Evolutionary conservation across 106 monocot genomes (phyloP), one percentile per base, ranked within the genome.

Genomic region (Iris macrosiphon): DNA sequence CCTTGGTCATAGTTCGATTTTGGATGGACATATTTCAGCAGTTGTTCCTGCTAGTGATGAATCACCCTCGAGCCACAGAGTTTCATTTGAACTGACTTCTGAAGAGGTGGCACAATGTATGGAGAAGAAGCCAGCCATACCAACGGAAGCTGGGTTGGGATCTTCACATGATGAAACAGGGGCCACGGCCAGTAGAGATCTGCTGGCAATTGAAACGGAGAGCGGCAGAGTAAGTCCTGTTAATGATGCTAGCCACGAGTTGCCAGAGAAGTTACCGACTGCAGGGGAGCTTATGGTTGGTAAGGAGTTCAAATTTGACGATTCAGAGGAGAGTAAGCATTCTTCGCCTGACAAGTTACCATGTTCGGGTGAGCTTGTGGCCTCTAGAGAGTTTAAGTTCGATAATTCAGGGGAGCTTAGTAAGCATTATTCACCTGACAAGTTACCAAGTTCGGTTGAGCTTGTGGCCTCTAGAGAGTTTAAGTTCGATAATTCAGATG

Each of bases 401-500:
- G 34, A 32, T 12, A 3, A 3, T n/a, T n/a, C n/a, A n/a, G n/a
- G n/a, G n/a, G n/a, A n/a, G n/a, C n/a, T n/a, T n/a, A n/a, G n/a
- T n/a, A n/a, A n/a, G n/a, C n/a, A n/a, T n/a, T n/a, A n/a, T n/a
- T n/a, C 67, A 46, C 81, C 75, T 28, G 78, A 70, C 42, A 78
- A 66, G 46, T 18, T 63, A 14, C 43, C 63, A 19, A 48, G 55
- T 40, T 75, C 91, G 7, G 22, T 65, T 34, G 42, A 57, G n/a
- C 71, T 69, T 33, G 54, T 30, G n/a, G 43, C 65, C 41, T 41
- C 40, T 7, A 65, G 22, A 21, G 65, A 65, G 44, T 65, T 65
- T 43, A 86, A 82, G 17, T 92, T 92, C 39, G 61, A 82, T 49
- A 88, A 88, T 51, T 40, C 55, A n/a, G 83, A 87, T 44, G 74